Conservation (phyloP, 148 eudicot species). For the Cornus controversa region DNA sequence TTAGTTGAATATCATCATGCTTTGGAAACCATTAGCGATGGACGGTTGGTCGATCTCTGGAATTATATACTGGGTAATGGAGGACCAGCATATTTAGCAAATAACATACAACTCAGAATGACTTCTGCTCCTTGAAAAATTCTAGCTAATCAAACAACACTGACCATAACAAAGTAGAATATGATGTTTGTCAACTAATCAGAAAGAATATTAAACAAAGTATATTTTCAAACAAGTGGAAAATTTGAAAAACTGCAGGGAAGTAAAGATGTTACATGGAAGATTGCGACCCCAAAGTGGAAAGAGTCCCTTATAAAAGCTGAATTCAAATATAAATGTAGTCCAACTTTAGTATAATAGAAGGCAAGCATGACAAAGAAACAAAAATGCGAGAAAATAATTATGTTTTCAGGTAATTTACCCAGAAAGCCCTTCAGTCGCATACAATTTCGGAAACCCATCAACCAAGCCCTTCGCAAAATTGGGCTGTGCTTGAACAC, state of each 20-base stretch:
- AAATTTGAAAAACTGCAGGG: neutral
- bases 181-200: neutral
- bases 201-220: neutral
- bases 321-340: conserved; percentile 38
- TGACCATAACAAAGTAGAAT: neutral
- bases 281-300: conserved; percentile 97
- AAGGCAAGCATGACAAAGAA: neutral
- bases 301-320: conserved; percentile 82
- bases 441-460: conserved; percentile 87
- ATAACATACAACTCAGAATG: neutral
- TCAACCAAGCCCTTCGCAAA: conserved; percentile 87
- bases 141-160: neutral
- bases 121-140: neutral
- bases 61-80: neutral
- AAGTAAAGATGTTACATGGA: conserved; percentile 64
- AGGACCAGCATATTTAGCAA: conserved; percentile 1
- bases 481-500: conserved; percentile 74
- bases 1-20: neutral
- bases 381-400: neutral
- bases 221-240: neutral
- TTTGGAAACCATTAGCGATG: neutral
- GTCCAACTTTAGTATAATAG: neutral
- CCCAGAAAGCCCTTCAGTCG: conserved; percentile 78
- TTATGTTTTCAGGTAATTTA: conserved; percentile 19
- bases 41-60: neutral